phyloP scores from a whole-genome alignment of 345 rosid species.

The Erysimum cheiranthoides region DNA sequence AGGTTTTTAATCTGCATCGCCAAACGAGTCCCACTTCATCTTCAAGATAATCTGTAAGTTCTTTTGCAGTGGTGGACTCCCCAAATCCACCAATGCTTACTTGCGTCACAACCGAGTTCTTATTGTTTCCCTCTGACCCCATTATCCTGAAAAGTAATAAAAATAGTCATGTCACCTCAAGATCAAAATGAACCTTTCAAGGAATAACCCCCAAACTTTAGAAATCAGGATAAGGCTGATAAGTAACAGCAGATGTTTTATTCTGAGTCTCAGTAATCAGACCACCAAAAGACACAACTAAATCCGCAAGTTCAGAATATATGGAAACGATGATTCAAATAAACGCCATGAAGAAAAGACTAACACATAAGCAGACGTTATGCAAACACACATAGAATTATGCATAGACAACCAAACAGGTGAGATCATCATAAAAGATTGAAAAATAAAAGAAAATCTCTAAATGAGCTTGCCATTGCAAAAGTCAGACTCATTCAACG shows the following conservation, averaged over 20 bases:
- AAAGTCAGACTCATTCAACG: neutral
- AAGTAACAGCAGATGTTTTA: too few species aligned
- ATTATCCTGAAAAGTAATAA: conserved; percentile 23
- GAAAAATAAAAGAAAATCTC: neutral
- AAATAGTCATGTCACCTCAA: conserved; percentile 9
- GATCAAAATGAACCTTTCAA: too few species aligned
- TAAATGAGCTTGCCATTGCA: neutral
- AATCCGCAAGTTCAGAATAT: neutral
- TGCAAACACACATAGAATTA: conserved; percentile 8
- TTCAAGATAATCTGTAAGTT: conserved; percentile 65
- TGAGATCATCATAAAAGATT: conserved; percentile 5
- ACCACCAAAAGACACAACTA: neutral
- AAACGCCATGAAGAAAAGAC: conserved; percentile 1
- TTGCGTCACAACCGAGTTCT: conserved; percentile 68
- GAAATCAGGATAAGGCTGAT: too few species aligned
- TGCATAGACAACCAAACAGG: neutral
- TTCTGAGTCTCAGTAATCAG: conserved; percentile 21
- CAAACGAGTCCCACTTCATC: conserved; percentile 63
- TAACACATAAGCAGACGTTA: conserved; percentile 11
- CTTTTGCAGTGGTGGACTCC: conserved; percentile 58
- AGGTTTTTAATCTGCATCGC: conserved; percentile 83
- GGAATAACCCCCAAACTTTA: too few species aligned
- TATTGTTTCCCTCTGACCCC: conserved; percentile 50
- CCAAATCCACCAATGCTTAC: conserved; percentile 81
- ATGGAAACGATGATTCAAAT: neutral